Conservation (phyloP, 1,284 basidiomycete species). For the Agaricales sp. region DNA sequence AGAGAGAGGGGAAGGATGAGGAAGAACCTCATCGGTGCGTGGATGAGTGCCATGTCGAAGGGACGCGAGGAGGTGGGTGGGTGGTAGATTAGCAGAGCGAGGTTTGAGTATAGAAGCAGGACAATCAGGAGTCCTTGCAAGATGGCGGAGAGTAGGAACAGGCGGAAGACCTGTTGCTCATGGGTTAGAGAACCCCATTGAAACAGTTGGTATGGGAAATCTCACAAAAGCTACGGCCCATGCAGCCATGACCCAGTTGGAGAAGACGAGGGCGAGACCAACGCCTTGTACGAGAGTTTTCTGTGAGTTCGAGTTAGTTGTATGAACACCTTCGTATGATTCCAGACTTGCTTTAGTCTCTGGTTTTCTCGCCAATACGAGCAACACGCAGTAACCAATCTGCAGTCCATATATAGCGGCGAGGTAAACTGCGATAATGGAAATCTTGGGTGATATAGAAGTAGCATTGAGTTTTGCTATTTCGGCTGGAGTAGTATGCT, state of each 20-base stretch:
- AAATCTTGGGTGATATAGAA: slow-evolving; percentile 59
- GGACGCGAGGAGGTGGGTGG: slow-evolving; percentile 43
- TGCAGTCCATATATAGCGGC: slow-evolving; percentile 49
- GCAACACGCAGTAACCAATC: slow-evolving; percentile 73
- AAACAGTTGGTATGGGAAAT: no score
- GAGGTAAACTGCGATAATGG: slow-evolving; percentile 60
- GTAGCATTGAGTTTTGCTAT: slow-evolving; percentile 55
- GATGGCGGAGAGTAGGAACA: slow-evolving; percentile 51
- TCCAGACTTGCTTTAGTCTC: slow-evolving; percentile 62
- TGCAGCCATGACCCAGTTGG: slow-evolving; percentile 75
- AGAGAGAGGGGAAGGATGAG: slow-evolving; percentile 43
- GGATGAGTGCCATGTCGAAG: slow-evolving; percentile 58
- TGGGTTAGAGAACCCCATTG: not conserved
- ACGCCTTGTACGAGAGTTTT: slow-evolving; percentile 65
- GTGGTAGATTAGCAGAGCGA: slow-evolving; percentile 58
- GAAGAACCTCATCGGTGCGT: slow-evolving; percentile 66
- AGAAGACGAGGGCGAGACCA: slow-evolving; percentile 66
- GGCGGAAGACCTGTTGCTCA: slow-evolving; percentile 43
- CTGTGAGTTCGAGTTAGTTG: slow-evolving; percentile 29
- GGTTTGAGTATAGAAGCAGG: slow-evolving; percentile 54
- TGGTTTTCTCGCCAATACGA: slow-evolving; percentile 59
- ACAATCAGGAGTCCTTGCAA: slow-evolving; percentile 50
- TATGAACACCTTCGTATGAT: no score
- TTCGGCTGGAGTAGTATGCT: slow-evolving; percentile 32
- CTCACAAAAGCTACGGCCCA: slow-evolving; percentile 80